phyloP scores from a whole-genome alignment of 2,329 filamentous ascomycete species.

The Apiospora marii region DNA sequence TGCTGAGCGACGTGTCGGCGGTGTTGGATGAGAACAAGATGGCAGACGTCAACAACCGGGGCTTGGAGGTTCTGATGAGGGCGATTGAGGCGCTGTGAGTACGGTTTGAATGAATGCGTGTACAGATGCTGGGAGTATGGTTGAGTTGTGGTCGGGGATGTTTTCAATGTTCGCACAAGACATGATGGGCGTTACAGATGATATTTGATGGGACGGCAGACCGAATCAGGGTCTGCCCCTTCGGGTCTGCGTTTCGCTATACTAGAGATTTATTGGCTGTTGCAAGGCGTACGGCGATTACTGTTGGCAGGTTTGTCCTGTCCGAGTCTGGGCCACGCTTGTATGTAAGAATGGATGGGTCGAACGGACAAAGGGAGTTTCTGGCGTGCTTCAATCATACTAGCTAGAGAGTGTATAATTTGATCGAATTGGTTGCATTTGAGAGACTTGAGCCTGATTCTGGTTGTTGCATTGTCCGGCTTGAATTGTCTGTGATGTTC shows the following conservation, averaged over 20 bases:
- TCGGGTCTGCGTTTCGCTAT: not conserved
- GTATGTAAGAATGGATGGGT: not conserved
- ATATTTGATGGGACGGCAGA: not conserved
- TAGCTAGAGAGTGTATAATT: not conserved
- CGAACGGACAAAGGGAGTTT: not conserved
- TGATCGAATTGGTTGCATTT: not conserved
- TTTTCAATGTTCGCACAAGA: not conserved
- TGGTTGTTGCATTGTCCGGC: no score
- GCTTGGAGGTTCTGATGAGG: conserved; percentile 65
- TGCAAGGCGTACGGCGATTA: conserved; percentile 16
- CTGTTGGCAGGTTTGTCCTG: no score
- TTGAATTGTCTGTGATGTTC: no score
- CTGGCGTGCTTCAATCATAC: not conserved
- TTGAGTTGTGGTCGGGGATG: not conserved
- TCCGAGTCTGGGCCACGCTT: not conserved
- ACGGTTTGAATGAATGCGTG: not conserved
- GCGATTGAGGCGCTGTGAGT: conserved; percentile 65
- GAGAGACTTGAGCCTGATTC: not conserved
- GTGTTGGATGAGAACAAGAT: conserved; percentile 66
- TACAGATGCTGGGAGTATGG: not conserved
- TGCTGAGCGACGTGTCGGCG: conserved; percentile 87
- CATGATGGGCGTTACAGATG: not conserved
- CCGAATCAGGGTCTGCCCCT: not conserved
- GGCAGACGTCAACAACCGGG: conserved; percentile 56
- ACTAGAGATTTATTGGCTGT: not conserved